Evolutionary conservation across 768 basidiomycete genomes (phyloP).

Genomic region (Amanita phalloides): DNA sequence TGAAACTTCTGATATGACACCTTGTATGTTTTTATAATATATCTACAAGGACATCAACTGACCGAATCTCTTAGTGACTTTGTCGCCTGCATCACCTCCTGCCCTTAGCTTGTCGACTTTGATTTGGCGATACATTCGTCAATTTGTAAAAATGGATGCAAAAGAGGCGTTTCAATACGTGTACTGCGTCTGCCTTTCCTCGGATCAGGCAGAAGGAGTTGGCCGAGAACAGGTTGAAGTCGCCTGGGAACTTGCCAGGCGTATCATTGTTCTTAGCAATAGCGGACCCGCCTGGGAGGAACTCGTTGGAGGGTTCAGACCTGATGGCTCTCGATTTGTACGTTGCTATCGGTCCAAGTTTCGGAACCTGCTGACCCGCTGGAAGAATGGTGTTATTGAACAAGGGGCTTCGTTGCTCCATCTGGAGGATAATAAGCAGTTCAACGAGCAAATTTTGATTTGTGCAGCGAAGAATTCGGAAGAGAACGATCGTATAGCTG

Average conservation of each 20-base stretch:
- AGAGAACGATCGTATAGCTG: conserved; percentile 73
- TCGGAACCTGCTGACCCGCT: background rate
- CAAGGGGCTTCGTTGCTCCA: conserved; percentile 70
- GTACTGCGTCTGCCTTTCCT: conserved; percentile 70
- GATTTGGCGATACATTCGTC: conserved; percentile 87
- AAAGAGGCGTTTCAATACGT: conserved; percentile 93
- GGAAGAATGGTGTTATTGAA: conserved; percentile 78
- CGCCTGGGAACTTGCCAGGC: conserved; percentile 71
- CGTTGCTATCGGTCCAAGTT: conserved; percentile 18
- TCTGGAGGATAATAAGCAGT: conserved; percentile 52
- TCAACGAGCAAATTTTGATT: conserved; percentile 74
- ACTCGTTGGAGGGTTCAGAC: conserved; percentile 85
- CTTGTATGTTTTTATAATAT: conserved; percentile 36
- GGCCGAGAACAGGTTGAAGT: conserved; percentile 81
- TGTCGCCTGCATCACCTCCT: conserved; percentile 58
- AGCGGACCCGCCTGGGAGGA: conserved; percentile 82
- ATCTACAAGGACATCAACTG: background rate
- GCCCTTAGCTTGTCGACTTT: conserved; percentile 75
- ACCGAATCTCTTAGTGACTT: conserved; percentile 37
- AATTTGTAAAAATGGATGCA: conserved; percentile 88
- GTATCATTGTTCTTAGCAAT: conserved; percentile 72
- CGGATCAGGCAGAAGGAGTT: conserved; percentile 56
- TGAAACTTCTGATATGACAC: conserved; percentile 79
- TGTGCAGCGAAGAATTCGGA: conserved; percentile 76
- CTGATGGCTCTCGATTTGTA: conserved; percentile 86